Evolutionary conservation across 2,329 filamentous ascomycete species (phyloP).

Genomic region (Neocatenulostroma microsporum): DNA sequence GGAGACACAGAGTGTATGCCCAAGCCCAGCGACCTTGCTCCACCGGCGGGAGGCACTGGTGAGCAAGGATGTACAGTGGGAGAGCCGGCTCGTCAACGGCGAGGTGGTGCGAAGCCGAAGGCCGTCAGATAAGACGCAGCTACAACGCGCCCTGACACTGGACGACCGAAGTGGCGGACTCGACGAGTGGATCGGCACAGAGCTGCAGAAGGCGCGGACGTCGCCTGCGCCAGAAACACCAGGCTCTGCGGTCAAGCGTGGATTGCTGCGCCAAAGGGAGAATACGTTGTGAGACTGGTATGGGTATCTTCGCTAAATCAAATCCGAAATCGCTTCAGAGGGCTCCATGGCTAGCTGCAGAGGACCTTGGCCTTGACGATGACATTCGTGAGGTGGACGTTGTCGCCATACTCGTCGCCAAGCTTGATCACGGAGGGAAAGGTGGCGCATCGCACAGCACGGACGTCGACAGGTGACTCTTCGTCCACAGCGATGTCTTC

Average conservation of each 20-base stretch:
- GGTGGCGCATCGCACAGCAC: constrained; percentile 54
- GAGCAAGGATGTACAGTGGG: constrained; percentile 12
- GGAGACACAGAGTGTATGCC: constrained; percentile 8
- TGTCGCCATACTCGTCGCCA: constrained; percentile 57
- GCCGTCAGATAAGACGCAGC: constrained; percentile 10
- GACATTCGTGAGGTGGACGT: constrained; percentile 55
- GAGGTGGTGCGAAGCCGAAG: constrained; percentile 14
- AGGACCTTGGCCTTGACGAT: constrained; percentile 57
- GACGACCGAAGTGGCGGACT: constrained; percentile 7
- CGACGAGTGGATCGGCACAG: constrained; percentile 9
- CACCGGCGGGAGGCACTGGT: constrained; percentile 14
- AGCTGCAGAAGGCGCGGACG: background rate
- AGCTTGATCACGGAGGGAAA: constrained; percentile 59
- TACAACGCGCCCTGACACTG: constrained; percentile 10
- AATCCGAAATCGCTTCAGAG: too few species aligned
- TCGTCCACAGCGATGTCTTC: constrained; percentile 56
- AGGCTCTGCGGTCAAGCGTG: constrained; percentile 3
- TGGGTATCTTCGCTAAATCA: background rate
- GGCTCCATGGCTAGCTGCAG: constrained; percentile 3
- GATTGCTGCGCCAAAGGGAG: constrained; percentile 13
- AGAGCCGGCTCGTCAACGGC: constrained; percentile 14
- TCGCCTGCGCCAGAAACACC: background rate
- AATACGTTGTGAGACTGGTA: constrained; percentile 13
- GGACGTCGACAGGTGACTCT: constrained; percentile 41
- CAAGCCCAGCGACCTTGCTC: constrained; percentile 14